Conservation (phyloP, 2,329 filamentous ascomycete genomes). For the Thermothelomyces thermophilus region DNA sequence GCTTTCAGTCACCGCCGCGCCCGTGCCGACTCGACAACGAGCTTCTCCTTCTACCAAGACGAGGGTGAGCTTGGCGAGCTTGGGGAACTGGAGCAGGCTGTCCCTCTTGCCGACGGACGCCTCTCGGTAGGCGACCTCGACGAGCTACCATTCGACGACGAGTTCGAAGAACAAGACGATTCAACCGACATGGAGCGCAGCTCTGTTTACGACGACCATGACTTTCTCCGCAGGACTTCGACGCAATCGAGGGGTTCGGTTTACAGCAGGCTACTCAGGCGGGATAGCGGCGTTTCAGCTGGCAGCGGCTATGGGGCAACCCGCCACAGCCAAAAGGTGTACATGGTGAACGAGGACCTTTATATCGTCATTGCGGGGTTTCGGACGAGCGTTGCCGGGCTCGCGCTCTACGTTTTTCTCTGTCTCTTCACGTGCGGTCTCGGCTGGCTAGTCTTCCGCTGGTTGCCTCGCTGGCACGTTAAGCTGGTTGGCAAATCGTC, state of each 20-base stretch:
- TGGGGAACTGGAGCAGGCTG: slow-evolving; percentile 20
- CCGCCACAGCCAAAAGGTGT: slow-evolving; percentile 79
- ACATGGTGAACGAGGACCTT: slow-evolving; percentile 87
- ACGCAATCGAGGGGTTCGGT: slow-evolving; percentile 50
- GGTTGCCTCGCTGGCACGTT: slow-evolving; percentile 85
- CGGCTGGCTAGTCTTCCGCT: slow-evolving; percentile 78
- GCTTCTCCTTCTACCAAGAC: slow-evolving; percentile 83
- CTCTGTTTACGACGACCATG: slow-evolving; percentile 38
- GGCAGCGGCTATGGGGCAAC: slow-evolving; percentile 56
- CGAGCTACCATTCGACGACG: slow-evolving; percentile 36
- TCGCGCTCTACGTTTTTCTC: slow-evolving; percentile 59
- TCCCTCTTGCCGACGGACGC: slow-evolving; percentile 26
- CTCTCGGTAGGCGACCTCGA: slow-evolving; percentile 31
- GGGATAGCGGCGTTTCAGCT: slow-evolving; percentile 63
- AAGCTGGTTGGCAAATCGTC: slow-evolving; percentile 62
- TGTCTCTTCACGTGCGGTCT: slow-evolving; percentile 70
- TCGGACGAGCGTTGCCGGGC: slow-evolving; percentile 65
- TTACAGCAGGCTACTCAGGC: slow-evolving; percentile 61
- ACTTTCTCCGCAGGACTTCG: slow-evolving; percentile 56
- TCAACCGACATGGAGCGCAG: slow-evolving; percentile 32
- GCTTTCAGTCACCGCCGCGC: slow-evolving; percentile 79
- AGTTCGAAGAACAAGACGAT: slow-evolving; percentile 33
- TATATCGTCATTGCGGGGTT: slow-evolving; percentile 93
- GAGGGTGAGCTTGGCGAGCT: slow-evolving; percentile 42
- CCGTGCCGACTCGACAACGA: slow-evolving; percentile 76